A percentile compares a stretch with the other conserved stretches of the same genome.
These are phyloP conservation scores for Amniculicola lignicola DNA, from an alignment of 495 filamentous ascomycete species.

Conservation along the genomic window DNA sequence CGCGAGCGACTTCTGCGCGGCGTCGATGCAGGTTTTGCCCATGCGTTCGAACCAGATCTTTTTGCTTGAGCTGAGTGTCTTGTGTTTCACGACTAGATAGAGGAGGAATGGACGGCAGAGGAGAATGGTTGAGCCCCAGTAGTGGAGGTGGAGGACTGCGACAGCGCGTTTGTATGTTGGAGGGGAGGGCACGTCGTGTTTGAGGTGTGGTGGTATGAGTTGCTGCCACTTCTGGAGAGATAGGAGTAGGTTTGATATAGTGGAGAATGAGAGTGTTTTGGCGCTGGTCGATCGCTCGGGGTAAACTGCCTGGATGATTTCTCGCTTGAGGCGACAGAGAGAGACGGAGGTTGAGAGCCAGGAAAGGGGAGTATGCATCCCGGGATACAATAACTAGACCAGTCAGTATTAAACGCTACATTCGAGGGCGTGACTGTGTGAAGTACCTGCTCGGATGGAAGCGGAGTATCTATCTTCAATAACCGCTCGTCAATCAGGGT, in stretches of 20 bases:
- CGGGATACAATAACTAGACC: constrained; percentile 32
- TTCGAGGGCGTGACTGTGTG: background rate
- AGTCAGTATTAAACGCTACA: background rate
- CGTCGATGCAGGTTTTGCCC: constrained; percentile 37
- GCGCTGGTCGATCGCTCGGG: constrained; percentile 22
- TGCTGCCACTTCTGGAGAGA: constrained; percentile 36
- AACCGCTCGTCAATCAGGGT: constrained; percentile 21
- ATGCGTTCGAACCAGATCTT: constrained; percentile 36
- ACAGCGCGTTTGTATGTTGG: constrained; percentile 37
- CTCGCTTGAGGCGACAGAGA: constrained; percentile 33
- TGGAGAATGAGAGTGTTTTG: constrained; percentile 29
- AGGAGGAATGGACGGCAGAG: constrained; percentile 37
- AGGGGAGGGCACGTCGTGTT: constrained; percentile 34
- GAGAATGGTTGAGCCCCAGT: constrained; percentile 37
- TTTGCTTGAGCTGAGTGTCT: constrained; percentile 24
- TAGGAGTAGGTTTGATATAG: constrained; percentile 29
- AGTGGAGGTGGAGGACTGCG: constrained; percentile 37
- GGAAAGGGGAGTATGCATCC: constrained; percentile 35
- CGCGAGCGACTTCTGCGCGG: constrained; percentile 31
- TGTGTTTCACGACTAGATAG: constrained; percentile 31
- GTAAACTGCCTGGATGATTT: constrained; percentile 36
- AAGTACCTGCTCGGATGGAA: constrained; percentile 28
- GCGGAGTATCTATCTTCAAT: constrained; percentile 20
- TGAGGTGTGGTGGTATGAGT: constrained; percentile 37
- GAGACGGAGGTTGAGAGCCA: constrained; percentile 33